phyloP scores from a whole-genome alignment of 495 filamentous ascomycete genomes.

The Hypoxylon trugodes region DNA sequence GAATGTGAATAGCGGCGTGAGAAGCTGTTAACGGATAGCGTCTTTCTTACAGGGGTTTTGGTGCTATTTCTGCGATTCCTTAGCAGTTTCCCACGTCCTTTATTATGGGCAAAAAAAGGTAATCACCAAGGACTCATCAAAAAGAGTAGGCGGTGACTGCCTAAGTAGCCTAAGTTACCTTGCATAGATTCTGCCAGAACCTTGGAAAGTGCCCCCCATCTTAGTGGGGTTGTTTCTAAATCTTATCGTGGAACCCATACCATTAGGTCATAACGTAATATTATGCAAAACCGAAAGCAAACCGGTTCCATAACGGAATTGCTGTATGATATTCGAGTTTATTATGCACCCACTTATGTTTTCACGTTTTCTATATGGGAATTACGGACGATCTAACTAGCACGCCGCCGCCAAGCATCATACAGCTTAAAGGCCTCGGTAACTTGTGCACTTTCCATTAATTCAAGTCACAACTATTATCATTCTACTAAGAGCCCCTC shows the following conservation, averaged over 20 bases:
- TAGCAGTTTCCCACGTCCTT: slow-evolving; percentile 20
- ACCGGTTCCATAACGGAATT: background rate
- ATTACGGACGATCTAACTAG: background rate
- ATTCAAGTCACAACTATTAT: slow-evolving; percentile 18
- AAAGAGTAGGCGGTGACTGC: slow-evolving; percentile 10
- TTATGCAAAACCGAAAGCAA: no score
- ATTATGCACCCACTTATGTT: background rate
- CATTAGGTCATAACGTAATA: no score
- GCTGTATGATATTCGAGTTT: background rate
- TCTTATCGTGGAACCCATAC: background rate
- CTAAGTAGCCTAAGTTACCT: no score
- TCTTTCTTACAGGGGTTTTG: slow-evolving; percentile 16
- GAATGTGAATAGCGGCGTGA: slow-evolving; percentile 20
- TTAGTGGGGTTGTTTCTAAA: background rate
- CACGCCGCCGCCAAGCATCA: slow-evolving; percentile 21
- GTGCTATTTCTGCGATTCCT: slow-evolving; percentile 4
- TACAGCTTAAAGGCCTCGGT: slow-evolving; percentile 35
- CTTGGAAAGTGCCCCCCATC: background rate
- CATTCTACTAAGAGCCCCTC: background rate
- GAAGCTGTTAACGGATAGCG: slow-evolving; percentile 27
- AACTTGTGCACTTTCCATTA: slow-evolving; percentile 24
- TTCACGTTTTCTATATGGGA: background rate
- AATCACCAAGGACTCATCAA: background rate
- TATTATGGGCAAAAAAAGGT: slow-evolving; percentile 6
- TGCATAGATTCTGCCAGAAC: background rate